A percentile compares a stretch with the other conserved stretches of the same genome.
Evolutionary conservation across 2,329 filamentous ascomycete species (phyloP).

Genomic region (Phialocephala sp.): DNA sequence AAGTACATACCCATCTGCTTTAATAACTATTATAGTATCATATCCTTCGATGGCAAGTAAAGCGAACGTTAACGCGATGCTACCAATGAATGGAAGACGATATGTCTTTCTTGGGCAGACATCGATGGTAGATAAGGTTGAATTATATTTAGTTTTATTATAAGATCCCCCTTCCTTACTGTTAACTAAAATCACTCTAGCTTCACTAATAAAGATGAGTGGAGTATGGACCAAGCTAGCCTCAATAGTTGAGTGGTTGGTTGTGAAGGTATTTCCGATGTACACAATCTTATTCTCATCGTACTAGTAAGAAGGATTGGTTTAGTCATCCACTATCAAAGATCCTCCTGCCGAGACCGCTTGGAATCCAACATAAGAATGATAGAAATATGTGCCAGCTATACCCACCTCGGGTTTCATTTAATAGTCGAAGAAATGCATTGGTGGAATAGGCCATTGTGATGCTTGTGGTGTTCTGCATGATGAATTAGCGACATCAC

Average conservation of each 20-base stretch:
- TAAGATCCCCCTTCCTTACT: constrained; percentile 54
- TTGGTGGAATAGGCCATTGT: constrained; percentile 60
- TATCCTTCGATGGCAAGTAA: constrained; percentile 63
- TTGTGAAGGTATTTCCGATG: constrained; percentile 63
- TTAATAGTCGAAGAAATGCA: constrained; percentile 62
- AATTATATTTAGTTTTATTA: constrained; percentile 44
- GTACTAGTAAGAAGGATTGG: constrained; percentile 57
- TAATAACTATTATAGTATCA: constrained; percentile 62
- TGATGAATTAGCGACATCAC: too few species aligned
- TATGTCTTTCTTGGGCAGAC: constrained; percentile 67
- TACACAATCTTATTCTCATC: constrained; percentile 64
- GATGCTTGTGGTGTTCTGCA: constrained; percentile 44
- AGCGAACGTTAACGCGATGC: constrained; percentile 59
- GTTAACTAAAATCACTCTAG: constrained; percentile 61
- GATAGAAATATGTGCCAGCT: constrained; percentile 62
- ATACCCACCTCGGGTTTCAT: constrained; percentile 50
- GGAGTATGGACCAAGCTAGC: constrained; percentile 53
- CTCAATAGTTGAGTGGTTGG: constrained; percentile 64
- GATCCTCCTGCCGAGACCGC: constrained; percentile 53
- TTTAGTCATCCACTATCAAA: constrained; percentile 52
- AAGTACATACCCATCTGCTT: constrained; percentile 62
- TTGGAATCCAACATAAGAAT: constrained; percentile 60
- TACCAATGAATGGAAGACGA: constrained; percentile 64
- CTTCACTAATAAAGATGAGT: constrained; percentile 64
- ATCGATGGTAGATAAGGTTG: constrained; percentile 54